A percentile compares a stretch with the other conserved stretches of the same genome.
These are phyloP conservation scores for Fusarium bactridioides DNA, from an alignment of 2,329 filamentous ascomycete genomes.

Conservation along the genomic window DNA sequence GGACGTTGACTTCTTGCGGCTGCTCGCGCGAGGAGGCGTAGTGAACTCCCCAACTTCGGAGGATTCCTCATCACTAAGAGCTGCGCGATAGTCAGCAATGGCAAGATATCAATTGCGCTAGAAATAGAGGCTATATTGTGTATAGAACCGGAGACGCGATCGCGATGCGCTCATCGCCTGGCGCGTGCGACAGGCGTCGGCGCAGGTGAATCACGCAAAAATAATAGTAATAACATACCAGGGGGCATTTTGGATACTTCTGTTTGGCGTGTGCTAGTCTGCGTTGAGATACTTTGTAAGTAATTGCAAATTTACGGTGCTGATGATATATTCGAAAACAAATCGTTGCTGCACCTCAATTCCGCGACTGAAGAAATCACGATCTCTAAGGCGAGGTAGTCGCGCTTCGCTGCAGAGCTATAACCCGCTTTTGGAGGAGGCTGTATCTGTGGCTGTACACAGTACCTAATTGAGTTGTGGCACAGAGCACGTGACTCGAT, in stretches of 20 bases:
- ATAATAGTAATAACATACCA: conserved; percentile 25
- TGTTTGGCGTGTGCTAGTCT: not conserved
- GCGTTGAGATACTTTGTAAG: not conserved
- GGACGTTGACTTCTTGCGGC: conserved; percentile 41
- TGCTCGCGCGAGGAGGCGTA: conserved; percentile 34
- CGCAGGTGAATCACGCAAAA: not conserved
- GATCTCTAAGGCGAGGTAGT: not conserved
- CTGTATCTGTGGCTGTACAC: conserved; percentile 8
- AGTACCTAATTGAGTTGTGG: conserved; percentile 6
- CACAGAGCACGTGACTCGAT: not conserved
- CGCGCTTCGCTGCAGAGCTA: conserved; percentile 1
- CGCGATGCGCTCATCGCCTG: conserved; percentile 6
- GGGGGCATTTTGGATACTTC: conserved; percentile 36
- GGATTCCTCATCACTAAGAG: conserved; percentile 49
- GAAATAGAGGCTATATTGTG: not conserved
- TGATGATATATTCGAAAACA: not conserved
- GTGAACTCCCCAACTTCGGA: conserved; percentile 44
- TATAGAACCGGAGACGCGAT: not conserved
- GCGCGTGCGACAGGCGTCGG: not conserved
- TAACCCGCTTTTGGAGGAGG: not conserved
- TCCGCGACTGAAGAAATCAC: conserved; percentile 4
- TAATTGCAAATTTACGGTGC: not conserved
- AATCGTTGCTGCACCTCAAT: not conserved
- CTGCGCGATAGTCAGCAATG: conserved; percentile 40
- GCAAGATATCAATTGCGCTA: conserved; percentile 3